These are phyloP conservation scores for Ulmus americana DNA, from an alignment of 331 rosid genomes.

Conservation along the genomic window DNA sequence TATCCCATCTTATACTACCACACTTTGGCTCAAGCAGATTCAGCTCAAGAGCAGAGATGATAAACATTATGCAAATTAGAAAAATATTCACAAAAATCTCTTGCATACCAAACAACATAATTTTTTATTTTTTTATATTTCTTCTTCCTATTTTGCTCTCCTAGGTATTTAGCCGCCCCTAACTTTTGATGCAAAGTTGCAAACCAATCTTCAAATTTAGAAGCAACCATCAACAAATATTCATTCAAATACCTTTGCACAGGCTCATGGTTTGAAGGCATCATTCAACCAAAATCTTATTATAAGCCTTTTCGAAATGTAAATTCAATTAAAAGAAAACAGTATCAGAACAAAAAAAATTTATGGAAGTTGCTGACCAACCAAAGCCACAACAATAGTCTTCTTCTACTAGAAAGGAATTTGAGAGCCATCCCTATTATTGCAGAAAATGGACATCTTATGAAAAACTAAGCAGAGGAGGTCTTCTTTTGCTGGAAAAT, in stretches of 20 bases:
- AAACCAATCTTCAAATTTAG: too few species aligned
- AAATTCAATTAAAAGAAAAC: neutral
- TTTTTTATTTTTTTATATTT: too few species aligned
- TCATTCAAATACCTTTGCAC: neutral
- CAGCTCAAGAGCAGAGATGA: too few species aligned
- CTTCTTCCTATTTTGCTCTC: too few species aligned
- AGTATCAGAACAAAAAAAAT: neutral
- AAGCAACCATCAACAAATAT: too few species aligned
- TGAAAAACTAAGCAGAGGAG: constrained; percentile 36
- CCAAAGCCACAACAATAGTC: neutral
- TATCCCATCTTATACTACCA: too few species aligned
- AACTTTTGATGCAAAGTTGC: too few species aligned
- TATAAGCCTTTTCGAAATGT: neutral
- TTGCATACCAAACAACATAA: too few species aligned
- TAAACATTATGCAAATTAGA: too few species aligned
- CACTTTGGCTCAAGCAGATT: too few species aligned
- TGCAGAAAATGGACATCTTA: constrained; percentile 2
- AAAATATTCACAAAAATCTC: too few species aligned
- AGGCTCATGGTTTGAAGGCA: neutral
- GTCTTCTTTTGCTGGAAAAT: constrained; percentile 75
- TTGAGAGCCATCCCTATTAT: constrained; percentile 3
- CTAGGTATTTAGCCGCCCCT: too few species aligned
- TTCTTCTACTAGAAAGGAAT: neutral
- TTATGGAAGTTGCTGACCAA: neutral
- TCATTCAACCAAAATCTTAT: neutral